Conservation (phyloP, 2,329 filamentous ascomycete species). For the Aspergillus caelatus region DNA sequence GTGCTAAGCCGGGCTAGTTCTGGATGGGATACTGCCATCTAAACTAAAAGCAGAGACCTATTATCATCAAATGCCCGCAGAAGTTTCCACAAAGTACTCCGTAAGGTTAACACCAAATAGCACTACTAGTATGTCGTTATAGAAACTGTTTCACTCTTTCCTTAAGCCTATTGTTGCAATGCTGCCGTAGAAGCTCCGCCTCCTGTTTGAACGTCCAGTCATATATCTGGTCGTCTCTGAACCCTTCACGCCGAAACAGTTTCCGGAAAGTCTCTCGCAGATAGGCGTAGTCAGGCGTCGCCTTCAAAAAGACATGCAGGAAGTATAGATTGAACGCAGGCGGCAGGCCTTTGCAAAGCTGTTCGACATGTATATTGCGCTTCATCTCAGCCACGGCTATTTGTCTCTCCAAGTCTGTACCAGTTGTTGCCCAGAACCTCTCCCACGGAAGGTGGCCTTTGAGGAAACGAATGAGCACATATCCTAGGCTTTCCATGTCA, state of each 20-base stretch:
- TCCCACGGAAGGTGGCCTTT: slow-evolving; percentile 98
- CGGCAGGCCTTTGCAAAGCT: background rate
- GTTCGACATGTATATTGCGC: background rate
- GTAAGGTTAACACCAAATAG: too few species aligned
- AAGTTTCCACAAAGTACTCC: too few species aligned
- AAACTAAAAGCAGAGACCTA: too few species aligned
- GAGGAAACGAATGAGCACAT: slow-evolving; percentile 99
- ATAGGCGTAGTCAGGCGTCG: background rate
- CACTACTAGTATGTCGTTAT: too few species aligned
- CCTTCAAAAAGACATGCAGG: background rate
- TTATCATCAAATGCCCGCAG: too few species aligned
- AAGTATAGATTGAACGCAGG: background rate
- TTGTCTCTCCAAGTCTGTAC: background rate
- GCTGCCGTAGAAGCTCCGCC: background rate
- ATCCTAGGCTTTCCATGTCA: slow-evolving; percentile 98
- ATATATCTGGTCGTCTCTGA: background rate
- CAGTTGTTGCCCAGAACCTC: slow-evolving; percentile 74
- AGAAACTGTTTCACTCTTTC: background rate
- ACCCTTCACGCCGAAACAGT: background rate
- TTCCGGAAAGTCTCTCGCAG: background rate
- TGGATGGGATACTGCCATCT: too few species aligned
- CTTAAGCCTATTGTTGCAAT: background rate
- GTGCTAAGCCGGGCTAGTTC: too few species aligned
- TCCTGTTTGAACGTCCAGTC: background rate
- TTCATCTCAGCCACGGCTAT: background rate